Base-by-base conservation (phyloP, 768 basidiomycete species). In the Grammothele lineata region DNA sequence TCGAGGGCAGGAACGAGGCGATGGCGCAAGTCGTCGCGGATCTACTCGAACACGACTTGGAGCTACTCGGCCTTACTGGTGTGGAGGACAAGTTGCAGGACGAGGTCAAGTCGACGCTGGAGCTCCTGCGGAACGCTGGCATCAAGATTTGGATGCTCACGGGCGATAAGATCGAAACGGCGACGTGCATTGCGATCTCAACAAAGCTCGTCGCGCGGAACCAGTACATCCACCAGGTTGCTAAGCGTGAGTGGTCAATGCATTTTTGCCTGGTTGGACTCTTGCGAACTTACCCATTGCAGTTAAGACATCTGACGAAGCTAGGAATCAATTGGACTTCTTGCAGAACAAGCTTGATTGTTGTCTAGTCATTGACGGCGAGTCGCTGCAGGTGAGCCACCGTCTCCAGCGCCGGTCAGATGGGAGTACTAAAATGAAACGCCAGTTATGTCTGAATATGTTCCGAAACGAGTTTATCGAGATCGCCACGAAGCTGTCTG, bases 71-170 rank as follows among this genome's bases (percentile, higher is more conserved):
- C 2, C 66, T 98, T 55, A 99, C 96, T 0, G 96, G 95, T n/a
- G 96, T 99, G 6, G 96, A 99, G 64, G 96, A 99, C 65, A 97
- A 97, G 68, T 68, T 99, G 48, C 96, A 99, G 60, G 96, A 98
- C 50, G 94, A 95, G 19, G 95, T 99, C 58, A 93, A 89, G 64
- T 80, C 85, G 37, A 96, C 96, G 2, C 69, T 99, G 48, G 96
- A 98, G 67, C 62, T 98, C 43, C 65, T 99, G 53, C 72, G 94
- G 55, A 98, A 98, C 63, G 96, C 95, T 0, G 95, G 95, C 4
- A 83, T 99, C 67, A 96, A 90, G 76, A 98, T 99, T 48, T 99
- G 96, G 96, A 98, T 98, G 96, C 73, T 98, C 58, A 99, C 96
- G 0, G 95, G 96, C 1, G 96, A 99, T 67, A 99, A 98, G 72